phyloP scores from a whole-genome alignment of 2,329 filamentous ascomycete species.

The Plectosphaerella plurivora region DNA sequence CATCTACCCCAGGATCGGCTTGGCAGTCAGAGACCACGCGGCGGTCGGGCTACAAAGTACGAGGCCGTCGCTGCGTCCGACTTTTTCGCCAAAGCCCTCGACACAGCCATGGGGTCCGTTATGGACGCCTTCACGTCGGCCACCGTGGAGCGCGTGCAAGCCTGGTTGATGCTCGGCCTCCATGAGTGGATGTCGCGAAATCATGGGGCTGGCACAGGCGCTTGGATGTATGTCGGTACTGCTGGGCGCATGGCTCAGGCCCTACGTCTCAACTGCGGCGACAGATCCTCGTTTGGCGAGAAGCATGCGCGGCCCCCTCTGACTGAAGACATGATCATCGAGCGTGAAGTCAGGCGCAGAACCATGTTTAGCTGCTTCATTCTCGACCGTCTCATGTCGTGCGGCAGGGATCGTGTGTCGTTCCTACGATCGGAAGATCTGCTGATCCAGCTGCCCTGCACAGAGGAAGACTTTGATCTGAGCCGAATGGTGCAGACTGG shows the following conservation, averaged over 20 bases:
- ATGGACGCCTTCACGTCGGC: slow-evolving; percentile 43
- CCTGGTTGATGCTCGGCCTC: slow-evolving; percentile 64
- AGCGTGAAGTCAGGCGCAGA: slow-evolving; percentile 57
- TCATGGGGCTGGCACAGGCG: slow-evolving; percentile 47
- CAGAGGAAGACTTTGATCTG: slow-evolving; percentile 60
- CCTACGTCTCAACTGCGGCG: slow-evolving; percentile 56
- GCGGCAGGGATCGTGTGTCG: slow-evolving; percentile 55
- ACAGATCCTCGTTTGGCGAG: slow-evolving; percentile 24
- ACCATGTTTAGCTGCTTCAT: slow-evolving; percentile 75
- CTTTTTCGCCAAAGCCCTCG: slow-evolving; percentile 59
- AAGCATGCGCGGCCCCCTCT: slow-evolving; percentile 13
- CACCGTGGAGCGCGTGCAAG: slow-evolving; percentile 61
- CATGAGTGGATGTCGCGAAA: slow-evolving; percentile 67
- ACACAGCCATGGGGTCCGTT: slow-evolving; percentile 42
- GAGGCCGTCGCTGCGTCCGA: slow-evolving; percentile 57
- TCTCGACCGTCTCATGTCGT: slow-evolving; percentile 64
- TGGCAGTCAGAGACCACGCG: slow-evolving; percentile 9
- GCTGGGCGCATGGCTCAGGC: slow-evolving; percentile 61
- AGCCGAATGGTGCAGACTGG: slow-evolving; percentile 52
- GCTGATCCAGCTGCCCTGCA: slow-evolving; percentile 63
- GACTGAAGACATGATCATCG: slow-evolving; percentile 23
- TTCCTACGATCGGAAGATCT: slow-evolving; percentile 57
- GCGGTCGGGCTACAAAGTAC: slow-evolving; percentile 26
- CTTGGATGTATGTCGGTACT: slow-evolving; percentile 63
- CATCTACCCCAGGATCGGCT: slow-evolving; percentile 23